Evolutionary conservation across 768 basidiomycete genomes (phyloP).

Genomic region (Boletellus ananas): DNA sequence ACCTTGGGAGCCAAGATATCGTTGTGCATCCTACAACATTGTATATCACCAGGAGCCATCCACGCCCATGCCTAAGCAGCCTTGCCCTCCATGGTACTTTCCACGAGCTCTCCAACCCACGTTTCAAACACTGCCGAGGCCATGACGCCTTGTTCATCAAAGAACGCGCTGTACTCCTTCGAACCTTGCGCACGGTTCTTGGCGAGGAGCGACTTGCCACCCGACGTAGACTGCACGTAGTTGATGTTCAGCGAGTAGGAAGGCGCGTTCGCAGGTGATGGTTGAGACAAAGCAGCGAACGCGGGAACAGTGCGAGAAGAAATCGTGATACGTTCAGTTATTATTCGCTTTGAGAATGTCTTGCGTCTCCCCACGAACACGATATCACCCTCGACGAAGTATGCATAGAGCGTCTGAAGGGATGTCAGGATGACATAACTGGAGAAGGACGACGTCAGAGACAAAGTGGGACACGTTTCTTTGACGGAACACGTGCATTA

Average conservation of each 20-base stretch:
- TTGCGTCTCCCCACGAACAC: constrained; percentile 90
- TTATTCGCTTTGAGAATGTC: constrained; percentile 87
- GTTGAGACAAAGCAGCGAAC: constrained; percentile 8
- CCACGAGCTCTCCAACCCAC: constrained; percentile 76
- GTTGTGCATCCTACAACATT: constrained; percentile 29
- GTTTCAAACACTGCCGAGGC: constrained; percentile 70
- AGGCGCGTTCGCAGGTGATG: constrained; percentile 47
- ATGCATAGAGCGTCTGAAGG: constrained; percentile 76
- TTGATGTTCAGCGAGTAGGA: constrained; percentile 62
- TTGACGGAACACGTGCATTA: constrained; percentile 50
- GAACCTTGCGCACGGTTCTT: constrained; percentile 59
- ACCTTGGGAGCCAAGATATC: constrained; percentile 15
- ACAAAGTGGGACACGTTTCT: neutral
- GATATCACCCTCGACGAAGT: constrained; percentile 77
- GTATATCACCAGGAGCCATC: constrained; percentile 12
- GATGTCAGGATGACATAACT: constrained; percentile 76
- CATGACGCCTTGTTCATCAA: constrained; percentile 77
- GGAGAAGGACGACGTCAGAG: constrained; percentile 10
- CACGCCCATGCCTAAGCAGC: constrained; percentile 31
- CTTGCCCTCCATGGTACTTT: constrained; percentile 69
- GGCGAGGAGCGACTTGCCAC: constrained; percentile 80
- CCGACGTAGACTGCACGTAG: constrained; percentile 77
- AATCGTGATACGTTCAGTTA: constrained; percentile 84
- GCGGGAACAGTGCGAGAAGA: constrained; percentile 62
- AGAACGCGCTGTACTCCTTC: constrained; percentile 66